Evolutionary conservation across 208 protist species (phyloP), one percentile per base, ranked within the genome.

Genomic region (Leishmania mexicana): DNA sequence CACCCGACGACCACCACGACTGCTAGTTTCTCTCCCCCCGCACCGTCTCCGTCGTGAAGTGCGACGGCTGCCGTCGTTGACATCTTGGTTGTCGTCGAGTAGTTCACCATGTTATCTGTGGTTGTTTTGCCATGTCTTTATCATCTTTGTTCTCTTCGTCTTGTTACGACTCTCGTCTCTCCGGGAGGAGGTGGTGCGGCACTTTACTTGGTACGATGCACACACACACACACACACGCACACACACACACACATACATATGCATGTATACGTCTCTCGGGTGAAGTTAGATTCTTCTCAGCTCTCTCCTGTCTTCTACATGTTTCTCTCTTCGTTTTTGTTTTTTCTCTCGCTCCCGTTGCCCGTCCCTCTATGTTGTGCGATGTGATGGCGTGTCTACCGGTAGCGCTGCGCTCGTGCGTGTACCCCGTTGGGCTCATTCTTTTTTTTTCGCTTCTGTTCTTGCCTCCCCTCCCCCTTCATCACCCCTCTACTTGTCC

Each of bases 281-380:
- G 4, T 21, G 24, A n/a, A 31, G 28, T 35, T 67, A 4, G 24
- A 35, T 67, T 24, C 45, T 54, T 81, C 53, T 42, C 78, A 1
- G 19, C 28, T 51, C 4, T 11, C n/a, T 15, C 17, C 3, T 65
- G 17, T 65, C 54, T 60, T 62, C 7, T 21, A 13, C n/a, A 15
- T 38, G 11, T 67, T 13, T 67, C 17, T 67, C 62, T 17, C 28
- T 31, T 19, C n/a, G 57, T 24, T 8, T 24, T n/a, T 24, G n/a
- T 70, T 38, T 60, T 54, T 70, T 67, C 76, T 72, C 60, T 81
- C n/a, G 71, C 42, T 57, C 28, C 31, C 62, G 62, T 38, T n/a
- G 13, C 28, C 15, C 62, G 5, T 8, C 17, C 31, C 54, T 45
- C 45, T n/a, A 0, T 19, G 17, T 47, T 40, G 11, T 53, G 35